These are phyloP conservation scores for Fusarium liriodendri DNA, from an alignment of 2,329 filamentous ascomycete genomes.

Conservation along the genomic window DNA sequence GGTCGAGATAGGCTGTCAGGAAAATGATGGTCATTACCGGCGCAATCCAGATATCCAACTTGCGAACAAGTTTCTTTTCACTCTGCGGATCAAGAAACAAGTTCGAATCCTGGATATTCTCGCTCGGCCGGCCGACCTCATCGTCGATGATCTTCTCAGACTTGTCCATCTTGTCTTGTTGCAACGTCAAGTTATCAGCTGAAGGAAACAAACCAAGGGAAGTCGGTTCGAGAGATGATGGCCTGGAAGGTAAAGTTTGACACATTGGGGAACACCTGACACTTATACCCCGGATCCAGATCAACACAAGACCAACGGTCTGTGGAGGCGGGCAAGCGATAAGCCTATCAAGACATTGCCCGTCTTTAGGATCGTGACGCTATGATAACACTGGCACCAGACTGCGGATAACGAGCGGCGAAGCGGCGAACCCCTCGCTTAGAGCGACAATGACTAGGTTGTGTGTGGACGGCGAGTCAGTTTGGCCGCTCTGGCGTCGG, in stretches of 20 bases:
- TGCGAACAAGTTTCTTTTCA: not conserved
- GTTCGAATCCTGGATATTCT: not conserved
- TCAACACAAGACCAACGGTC: not conserved
- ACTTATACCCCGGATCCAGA: not conserved
- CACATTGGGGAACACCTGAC: not conserved
- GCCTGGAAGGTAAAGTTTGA: not conserved
- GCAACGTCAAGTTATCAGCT: not conserved
- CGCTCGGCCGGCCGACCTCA: not conserved
- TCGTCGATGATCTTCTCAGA: not conserved
- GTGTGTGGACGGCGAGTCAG: not conserved
- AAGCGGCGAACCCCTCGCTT: not conserved
- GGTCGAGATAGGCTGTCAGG: not conserved
- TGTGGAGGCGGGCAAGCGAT: not conserved
- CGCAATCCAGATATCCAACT: not conserved
- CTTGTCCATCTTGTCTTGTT: not conserved
- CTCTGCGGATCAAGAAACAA: not conserved
- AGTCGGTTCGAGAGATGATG: not conserved
- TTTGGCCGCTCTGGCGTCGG: not conserved
- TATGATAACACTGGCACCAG: not conserved
- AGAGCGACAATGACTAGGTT: not conserved
- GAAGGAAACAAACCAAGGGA: not conserved
- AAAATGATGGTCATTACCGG: not conserved
- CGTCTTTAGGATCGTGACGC: not conserved
- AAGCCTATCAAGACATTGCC: not conserved
- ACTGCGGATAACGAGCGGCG: not conserved